Evolutionary conservation across 2,329 filamentous ascomycete genomes (phyloP).

Genomic region (Sarocladium strictum): DNA sequence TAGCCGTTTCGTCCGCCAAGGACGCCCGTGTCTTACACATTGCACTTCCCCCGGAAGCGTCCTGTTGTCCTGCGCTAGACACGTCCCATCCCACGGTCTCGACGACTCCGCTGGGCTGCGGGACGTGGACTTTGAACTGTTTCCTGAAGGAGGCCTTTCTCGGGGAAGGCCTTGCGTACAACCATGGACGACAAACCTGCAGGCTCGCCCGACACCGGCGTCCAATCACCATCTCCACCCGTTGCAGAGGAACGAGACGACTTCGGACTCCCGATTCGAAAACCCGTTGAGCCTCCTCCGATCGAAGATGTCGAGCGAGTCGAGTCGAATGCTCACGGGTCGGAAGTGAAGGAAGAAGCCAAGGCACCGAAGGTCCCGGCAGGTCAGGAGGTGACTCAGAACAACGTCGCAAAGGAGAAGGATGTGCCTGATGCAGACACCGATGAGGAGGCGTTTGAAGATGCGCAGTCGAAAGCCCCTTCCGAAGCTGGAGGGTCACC

Average conservation of each 20-base stretch:
- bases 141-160: not conserved
- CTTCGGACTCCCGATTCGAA: slow-evolving; percentile 62
- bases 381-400: not conserved
- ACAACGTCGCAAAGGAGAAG: slow-evolving; percentile 15
- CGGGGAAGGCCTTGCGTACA: not conserved
- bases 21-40: not conserved
- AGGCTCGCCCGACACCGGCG: slow-evolving; percentile 5
- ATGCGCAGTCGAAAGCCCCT: slow-evolving; percentile 23
- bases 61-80: not conserved
- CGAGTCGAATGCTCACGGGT: not conserved
- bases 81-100: slow-evolving; percentile 8
- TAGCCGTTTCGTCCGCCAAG: slow-evolving; percentile 1
- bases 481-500: slow-evolving; percentile 12
- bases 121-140: slow-evolving; percentile 6
- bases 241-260: slow-evolving; percentile 46
- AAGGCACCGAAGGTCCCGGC: not conserved
- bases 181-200: slow-evolving; percentile 16
- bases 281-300: slow-evolving; percentile 31
- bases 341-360: slow-evolving; percentile 4
- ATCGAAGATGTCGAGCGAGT: slow-evolving; percentile 12
- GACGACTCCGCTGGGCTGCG: slow-evolving; percentile 7
- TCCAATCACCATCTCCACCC: slow-evolving; percentile 19
- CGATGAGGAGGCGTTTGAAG: slow-evolving; percentile 31
- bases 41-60: not conserved
- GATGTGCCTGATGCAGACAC: slow-evolving; percentile 34